Base-by-base conservation (phyloP, 257 asterid species). In the Leptodermis oblonga region DNA sequence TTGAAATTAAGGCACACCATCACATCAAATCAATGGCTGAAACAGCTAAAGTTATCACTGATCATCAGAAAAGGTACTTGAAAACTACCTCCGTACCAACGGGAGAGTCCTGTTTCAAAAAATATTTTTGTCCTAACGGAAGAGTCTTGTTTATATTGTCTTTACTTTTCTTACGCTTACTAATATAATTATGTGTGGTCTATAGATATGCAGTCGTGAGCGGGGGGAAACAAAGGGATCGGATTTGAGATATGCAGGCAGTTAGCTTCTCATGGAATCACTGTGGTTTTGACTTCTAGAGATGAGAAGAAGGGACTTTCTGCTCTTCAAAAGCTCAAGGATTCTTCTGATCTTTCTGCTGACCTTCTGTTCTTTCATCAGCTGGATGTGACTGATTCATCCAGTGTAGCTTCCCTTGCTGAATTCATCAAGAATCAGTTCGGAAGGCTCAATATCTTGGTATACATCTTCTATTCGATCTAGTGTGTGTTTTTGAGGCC, bases 401-500 rank as follows among this genome's bases (percentile, higher is more conserved):
- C 73, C 13, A 79, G 81, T 30, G 30, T 81, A 28, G 72, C 76
- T 37, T 59, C 81, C 31, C 73, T 76, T 45, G 77, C n/a, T 53
- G 72, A 69, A 4, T 81, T 85, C 73, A 52, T 85, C 71, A 36
- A 18, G 12, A 26, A 70, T 0, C 28, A 63, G 54, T 75, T 54
- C 39, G 82, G 85, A 62, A 83, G 62, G 76, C 85, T 85, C 28
- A 86, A 85, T 69, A 80, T 85, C 48, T 51, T 85, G 85, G 88
- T 85, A 78, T 15, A 7, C 2, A 36, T 60, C 33, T 60, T 60
- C 45, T 36, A 17, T 61, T 62, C 39, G 3, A 13, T 46, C 15
- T n/a, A n/a, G 15, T 42, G 48, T 42, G n/a, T n/a, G n/a, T n/a
- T n/a, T n/a, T n/a, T n/a, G n/a, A n/a, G n/a, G n/a, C n/a, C n/a